Evolutionary conservation across 116 monocot genomes (phyloP), one percentile per base, ranked within the genome.

Genomic region (Cymodocea nodosa): DNA sequence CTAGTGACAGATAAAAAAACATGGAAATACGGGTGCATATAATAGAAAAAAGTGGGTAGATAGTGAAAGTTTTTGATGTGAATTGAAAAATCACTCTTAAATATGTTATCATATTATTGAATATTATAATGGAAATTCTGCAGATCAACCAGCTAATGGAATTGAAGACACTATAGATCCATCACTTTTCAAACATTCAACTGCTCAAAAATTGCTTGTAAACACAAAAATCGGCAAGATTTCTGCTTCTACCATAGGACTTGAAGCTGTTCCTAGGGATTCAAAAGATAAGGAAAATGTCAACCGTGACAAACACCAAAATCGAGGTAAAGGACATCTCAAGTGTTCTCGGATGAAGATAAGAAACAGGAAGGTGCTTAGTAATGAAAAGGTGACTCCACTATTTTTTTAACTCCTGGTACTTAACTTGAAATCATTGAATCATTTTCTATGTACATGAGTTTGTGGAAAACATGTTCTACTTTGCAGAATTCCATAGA

Each of bases 321-420:
- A 30, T 37, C 52, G 73, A 59, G 59, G 22, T 48, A 72, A 57
- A 72, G 74, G 40, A 51, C 23, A 65, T 17, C 65, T 57, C 18
- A 80, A 75, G 56, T n/a, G 35, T 68, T 12, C 69, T 15, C 22
- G 34, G 51, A 89, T 84, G 67, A 84, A 74, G 60, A 15, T 60
- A 35, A 84, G 62, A 62, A 63, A 63, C 35, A 17, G 37, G 12
- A 68, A 78, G 40, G 23, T 56, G 52, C 52, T 52, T 24, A 68
- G 78, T 74, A 71, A 80, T 77, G 73, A 35, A 53, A 87, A 87
- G 74, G 92, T 87, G 61, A 54, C 15, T 55, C 16, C 34, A 18
- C 51, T 20, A 20, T 65, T 65, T 50, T n/a, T 23, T 50, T 22
- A 10, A 62, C 4, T 18, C 39, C 35, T 39, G 18, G 39, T 37